Evolutionary conservation across 495 filamentous ascomycete genomes (phyloP).

Genomic region (Usnea hakonensis): DNA sequence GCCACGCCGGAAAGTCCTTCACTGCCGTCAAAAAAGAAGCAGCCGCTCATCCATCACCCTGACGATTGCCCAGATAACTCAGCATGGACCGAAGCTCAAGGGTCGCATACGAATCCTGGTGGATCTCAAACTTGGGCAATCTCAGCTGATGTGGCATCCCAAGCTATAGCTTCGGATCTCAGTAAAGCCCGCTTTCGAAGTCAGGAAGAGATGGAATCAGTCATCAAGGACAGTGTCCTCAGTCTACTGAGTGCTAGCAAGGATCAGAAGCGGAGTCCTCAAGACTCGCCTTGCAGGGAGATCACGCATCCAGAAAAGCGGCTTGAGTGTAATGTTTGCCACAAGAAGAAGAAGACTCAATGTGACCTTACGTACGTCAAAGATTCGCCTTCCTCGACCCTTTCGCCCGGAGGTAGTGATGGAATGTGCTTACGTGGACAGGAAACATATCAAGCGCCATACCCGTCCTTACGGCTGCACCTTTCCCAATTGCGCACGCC

Average conservation of each 20-base stretch:
- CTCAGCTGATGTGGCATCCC: constrained; percentile 3
- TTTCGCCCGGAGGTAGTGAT: background rate
- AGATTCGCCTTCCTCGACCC: background rate
- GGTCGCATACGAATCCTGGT: background rate
- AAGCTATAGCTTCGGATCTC: constrained; percentile 12
- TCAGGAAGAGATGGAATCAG: background rate
- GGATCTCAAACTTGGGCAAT: background rate
- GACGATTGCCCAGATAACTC: background rate
- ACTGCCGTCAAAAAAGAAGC: background rate
- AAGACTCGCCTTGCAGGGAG: background rate
- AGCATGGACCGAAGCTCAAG: background rate
- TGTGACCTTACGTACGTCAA: constrained; percentile 64
- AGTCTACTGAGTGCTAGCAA: constrained; percentile 3
- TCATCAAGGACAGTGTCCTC: constrained; percentile 4
- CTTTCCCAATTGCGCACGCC: constrained; percentile 60
- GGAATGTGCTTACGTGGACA: constrained; percentile 27
- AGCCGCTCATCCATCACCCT: background rate
- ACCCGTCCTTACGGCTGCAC: constrained; percentile 85
- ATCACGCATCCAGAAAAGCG: constrained; percentile 9
- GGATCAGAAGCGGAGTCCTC: background rate
- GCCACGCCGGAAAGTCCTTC: background rate
- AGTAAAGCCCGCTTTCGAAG: background rate
- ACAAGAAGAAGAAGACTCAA: constrained; percentile 47
- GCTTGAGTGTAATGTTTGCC: constrained; percentile 47
- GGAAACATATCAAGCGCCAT: constrained; percentile 87